Base-by-base conservation (phyloP, 306 rosid genomes). In the Spatholobus suberectus region DNA sequence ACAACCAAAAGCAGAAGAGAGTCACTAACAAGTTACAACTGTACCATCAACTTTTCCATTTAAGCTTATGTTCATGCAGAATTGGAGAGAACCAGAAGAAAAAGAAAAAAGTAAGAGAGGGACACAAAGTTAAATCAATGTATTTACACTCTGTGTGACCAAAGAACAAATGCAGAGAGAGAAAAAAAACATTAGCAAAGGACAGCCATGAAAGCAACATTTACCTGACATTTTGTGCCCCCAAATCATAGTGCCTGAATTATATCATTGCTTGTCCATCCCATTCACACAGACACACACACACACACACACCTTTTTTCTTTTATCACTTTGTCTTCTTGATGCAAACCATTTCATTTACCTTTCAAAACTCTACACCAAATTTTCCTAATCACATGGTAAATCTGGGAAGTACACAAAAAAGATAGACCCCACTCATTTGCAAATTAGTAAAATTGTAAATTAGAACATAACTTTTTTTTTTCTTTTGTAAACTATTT, bases 231-330 rank as follows among this genome's bases (percentile, higher is more conserved):
- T 89, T 82, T 83, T 82, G 90, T 87, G 83, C 79, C 85, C 67
- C 77, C 79, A 82, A 70, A 86, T 84, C 94, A 93, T 88, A n/a
- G 92, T 93, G 90, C 85, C 68, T 81, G 77, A 86, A 82, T 88
- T 75, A 83, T 81, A 61, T 81, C 80, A 79, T 76, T 52, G 73
- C 79, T 77, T 76, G 76, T 81, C 90, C 87, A 78, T 75, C 81
- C 79, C 65, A 58, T 66, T 82, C 75, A 38, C 69, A 61, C 35
- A 29, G 67, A 61, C 47, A 81, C n/a, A n/a, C n/a, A n/a, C n/a
- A n/a, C n/a, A n/a, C n/a, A n/a, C n/a, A n/a, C n/a, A n/a, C n/a
- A n/a, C n/a, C n/a, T n/a, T 17, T 23, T 43, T 66, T 74, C 76
- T 23, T 67, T 75, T 18, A 69, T 84, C 72, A 41, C 70, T 59